Conservation (phyloP, 148 eudicot species). For the Heliamphora exappendiculata region DNA sequence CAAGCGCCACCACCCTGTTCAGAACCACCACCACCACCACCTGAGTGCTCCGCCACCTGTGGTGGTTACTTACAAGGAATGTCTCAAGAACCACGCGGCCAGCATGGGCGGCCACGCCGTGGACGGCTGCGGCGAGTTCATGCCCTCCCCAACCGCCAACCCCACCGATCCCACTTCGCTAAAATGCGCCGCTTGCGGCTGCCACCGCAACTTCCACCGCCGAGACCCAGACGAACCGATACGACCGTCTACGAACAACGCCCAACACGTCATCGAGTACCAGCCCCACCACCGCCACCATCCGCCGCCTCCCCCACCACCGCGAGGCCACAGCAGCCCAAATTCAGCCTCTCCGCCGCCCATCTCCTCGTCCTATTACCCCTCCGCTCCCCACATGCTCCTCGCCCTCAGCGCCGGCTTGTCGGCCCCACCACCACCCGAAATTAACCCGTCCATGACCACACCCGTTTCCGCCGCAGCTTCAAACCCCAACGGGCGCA, state of each 20-base stretch:
- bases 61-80: constrained; percentile 24
- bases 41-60: neutral
- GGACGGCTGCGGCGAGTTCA: constrained; percentile 43
- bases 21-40: neutral
- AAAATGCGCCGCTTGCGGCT: constrained; percentile 40
- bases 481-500: constrained; percentile 15
- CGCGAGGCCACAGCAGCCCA: constrained; percentile 24
- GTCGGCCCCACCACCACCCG: constrained; percentile 1
- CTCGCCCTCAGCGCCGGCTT: constrained; percentile 33
- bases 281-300: constrained; percentile 54
- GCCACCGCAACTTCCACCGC: constrained; percentile 48
- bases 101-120: constrained; percentile 35
- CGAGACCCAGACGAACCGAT: constrained; percentile 1
- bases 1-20: constrained; percentile 30
- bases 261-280: constrained; percentile 37
- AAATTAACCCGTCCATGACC: neutral
- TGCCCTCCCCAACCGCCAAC: constrained; percentile 17
- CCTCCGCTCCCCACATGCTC: constrained; percentile 53
- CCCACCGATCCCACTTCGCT: constrained; percentile 24
- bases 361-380: constrained; percentile 50
- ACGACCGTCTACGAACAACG: neutral
- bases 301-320: constrained; percentile 34
- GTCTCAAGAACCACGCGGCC: constrained; percentile 52
- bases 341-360: constrained; percentile 49
- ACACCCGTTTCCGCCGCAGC: neutral